Conservation (phyloP, 305 asterid genomes). For the Fraxinus velutina region DNA sequence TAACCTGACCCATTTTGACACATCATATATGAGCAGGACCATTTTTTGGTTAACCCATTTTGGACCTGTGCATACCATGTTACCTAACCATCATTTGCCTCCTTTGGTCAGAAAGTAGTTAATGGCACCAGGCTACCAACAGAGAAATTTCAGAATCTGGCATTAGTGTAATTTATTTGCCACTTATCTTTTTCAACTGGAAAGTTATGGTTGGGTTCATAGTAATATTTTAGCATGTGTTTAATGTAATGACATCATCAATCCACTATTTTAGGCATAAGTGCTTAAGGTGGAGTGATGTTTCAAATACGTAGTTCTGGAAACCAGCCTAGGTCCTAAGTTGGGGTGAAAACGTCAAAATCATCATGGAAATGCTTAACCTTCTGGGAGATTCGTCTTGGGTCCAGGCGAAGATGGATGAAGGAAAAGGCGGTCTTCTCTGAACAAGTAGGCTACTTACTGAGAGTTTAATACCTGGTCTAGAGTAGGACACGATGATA, state of each 20-base stretch:
- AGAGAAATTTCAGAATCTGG: neutral
- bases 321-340: neutral
- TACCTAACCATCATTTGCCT: neutral
- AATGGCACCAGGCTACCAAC: neutral
- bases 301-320: neutral
- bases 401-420: neutral
- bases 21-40: neutral
- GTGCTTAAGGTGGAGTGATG: neutral
- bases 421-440: neutral
- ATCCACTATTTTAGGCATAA: neutral
- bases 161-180: neutral
- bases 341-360: neutral
- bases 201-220: neutral
- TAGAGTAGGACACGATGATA: neutral
- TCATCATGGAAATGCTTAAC: neutral
- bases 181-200: neutral
- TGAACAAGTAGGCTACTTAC: neutral
- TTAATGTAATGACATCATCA: neutral
- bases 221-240: neutral
- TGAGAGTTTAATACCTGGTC: neutral
- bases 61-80: neutral
- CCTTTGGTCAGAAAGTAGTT: neutral
- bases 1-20: neutral
- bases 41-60: neutral
- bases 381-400: neutral